These are phyloP conservation scores for Penicillium subrubescens DNA, from an alignment of 495 filamentous ascomycete genomes.

Conservation along the genomic window DNA sequence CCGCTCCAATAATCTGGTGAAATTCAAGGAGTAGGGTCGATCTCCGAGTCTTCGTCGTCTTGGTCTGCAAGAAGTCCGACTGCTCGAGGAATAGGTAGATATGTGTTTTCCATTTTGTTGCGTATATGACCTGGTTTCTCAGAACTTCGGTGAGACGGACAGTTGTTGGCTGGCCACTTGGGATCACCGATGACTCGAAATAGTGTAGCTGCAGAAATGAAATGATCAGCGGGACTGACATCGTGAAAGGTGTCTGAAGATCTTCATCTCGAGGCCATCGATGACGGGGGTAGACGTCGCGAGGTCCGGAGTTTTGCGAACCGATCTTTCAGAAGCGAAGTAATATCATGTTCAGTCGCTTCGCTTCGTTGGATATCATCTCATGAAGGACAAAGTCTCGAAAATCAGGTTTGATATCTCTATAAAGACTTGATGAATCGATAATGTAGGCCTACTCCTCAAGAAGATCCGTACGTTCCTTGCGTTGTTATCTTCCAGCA, in stretches of 20 bases:
- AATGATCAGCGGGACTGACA: not conserved
- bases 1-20: slow-evolving; percentile 27
- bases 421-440: slow-evolving; percentile 36
- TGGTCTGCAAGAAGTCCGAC: slow-evolving; percentile 18
- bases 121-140: slow-evolving; percentile 9
- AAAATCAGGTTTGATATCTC: slow-evolving; percentile 7
- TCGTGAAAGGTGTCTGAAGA: not conserved
- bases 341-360: slow-evolving; percentile 31
- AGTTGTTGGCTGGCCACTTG: not conserved
- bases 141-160: slow-evolving; percentile 9
- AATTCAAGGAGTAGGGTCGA: slow-evolving; percentile 10
- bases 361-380: not conserved
- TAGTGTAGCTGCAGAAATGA: not conserved
- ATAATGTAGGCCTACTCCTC: slow-evolving; percentile 48
- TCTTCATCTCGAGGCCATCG: not conserved
- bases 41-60: slow-evolving; percentile 8
- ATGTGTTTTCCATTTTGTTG: slow-evolving; percentile 22
- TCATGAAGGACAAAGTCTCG: slow-evolving; percentile 30
- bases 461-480: slow-evolving; percentile 30
- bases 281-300: not conserved
- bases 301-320: not conserved
- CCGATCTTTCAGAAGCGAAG: not conserved
- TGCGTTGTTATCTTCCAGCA: slow-evolving; percentile 4
- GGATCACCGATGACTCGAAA: not conserved
- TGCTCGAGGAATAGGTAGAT: slow-evolving; percentile 29